Conservation (phyloP, 192 early-diverging fungal genomes). For the Coemansia sp. region DNA sequence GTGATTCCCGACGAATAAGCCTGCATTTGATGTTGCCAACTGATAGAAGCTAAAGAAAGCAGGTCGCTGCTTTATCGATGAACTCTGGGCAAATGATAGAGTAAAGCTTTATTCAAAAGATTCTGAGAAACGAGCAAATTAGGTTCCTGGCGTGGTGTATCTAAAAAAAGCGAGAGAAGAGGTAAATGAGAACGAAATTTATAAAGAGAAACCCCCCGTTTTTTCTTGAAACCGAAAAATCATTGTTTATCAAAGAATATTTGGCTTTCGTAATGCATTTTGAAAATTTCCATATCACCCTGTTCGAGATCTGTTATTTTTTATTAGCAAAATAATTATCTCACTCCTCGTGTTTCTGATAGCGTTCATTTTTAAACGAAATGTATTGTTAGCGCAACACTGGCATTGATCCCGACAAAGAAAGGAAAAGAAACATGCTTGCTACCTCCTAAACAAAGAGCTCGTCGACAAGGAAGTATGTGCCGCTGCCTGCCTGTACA, state of each 20-base stretch:
- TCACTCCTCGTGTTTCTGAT: too few species aligned
- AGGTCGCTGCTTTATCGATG: not conserved
- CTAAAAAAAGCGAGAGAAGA: not conserved
- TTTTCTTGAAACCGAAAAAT: not conserved
- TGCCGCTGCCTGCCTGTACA: conserved; percentile 30
- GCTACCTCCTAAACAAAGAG: conserved; percentile 19
- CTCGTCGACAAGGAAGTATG: conserved; percentile 37
- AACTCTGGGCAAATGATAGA: not conserved
- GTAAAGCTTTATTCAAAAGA: not conserved
- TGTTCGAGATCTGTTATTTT: too few species aligned
- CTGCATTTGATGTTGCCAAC: conserved; percentile 21
- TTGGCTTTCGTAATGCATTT: too few species aligned
- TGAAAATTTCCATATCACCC: too few species aligned
- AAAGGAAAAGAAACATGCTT: not conserved
- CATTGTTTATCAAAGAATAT: not conserved
- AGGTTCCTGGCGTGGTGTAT: not conserved
- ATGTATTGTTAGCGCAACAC: not conserved
- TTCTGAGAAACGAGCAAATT: not conserved
- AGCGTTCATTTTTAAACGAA: too few species aligned
- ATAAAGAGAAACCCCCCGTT: not conserved
- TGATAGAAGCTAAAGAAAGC: not conserved
- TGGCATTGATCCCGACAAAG: not conserved
- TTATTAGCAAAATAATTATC: too few species aligned
- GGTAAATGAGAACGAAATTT: not conserved
- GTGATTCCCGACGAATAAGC: conserved; percentile 12